Evolutionary conservation across 225 moss, liverwort and hornwort species (phyloP).

Genomic region (Anthoceros angustus): DNA sequence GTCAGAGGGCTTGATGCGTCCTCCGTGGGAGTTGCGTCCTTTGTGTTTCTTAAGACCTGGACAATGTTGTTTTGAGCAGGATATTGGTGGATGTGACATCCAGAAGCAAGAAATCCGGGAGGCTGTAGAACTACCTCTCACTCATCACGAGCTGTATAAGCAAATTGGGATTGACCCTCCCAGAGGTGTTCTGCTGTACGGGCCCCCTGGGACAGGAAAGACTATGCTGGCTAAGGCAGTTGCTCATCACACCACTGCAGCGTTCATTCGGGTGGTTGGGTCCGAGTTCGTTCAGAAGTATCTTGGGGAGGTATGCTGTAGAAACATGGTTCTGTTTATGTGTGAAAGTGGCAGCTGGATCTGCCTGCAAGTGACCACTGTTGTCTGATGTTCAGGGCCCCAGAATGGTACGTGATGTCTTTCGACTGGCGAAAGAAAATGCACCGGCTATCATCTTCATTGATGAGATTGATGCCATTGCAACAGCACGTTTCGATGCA

Average conservation of each 20-base stretch:
- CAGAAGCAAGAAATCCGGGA: conserved; percentile 98
- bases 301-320: conserved; percentile 59
- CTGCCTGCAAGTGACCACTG: not conserved
- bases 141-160: conserved; percentile 94
- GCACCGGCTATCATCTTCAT: conserved; percentile 96
- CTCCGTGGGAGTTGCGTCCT: not conserved
- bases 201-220: conserved; percentile 94
- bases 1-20: too few species aligned
- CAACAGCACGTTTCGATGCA: conserved; percentile 93
- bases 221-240: conserved; percentile 99
- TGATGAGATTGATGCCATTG: conserved; percentile 96
- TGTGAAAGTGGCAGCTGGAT: not conserved
- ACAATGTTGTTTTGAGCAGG: conserved; percentile 24
- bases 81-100: conserved; percentile 93
- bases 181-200: conserved; percentile 78
- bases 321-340: not conserved
- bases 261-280: conserved; percentile 94
- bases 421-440: conserved; percentile 89
- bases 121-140: conserved; percentile 93
- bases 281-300: conserved; percentile 98
- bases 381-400: conserved; percentile 42
- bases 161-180: conserved; percentile 98
- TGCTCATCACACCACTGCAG: conserved; percentile 92
- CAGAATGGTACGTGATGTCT: conserved; percentile 91
- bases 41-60: not conserved